Evolutionary conservation across 2,329 filamentous ascomycete genomes (phyloP).

Genomic region (Apiospora marii): DNA sequence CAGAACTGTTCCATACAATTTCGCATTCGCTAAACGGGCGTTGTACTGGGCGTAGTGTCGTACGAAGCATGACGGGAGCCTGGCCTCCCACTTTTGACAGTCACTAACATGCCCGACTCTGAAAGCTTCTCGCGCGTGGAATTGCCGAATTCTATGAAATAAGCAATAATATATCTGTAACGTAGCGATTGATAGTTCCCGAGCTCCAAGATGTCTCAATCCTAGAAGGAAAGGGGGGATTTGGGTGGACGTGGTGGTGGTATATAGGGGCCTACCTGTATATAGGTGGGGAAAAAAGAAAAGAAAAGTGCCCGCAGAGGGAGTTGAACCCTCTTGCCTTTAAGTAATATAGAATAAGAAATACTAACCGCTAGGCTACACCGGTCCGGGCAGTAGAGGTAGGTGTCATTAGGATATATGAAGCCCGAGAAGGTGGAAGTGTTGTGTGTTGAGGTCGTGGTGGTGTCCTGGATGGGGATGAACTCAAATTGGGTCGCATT

Average conservation of each 20-base stretch:
- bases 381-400: neutral
- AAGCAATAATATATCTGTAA: neutral
- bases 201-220: neutral
- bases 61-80: neutral
- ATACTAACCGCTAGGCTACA: neutral
- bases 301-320: neutral
- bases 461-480: neutral
- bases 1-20: neutral
- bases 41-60: neutral
- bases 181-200: neutral
- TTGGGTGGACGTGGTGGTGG: neutral
- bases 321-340: conserved; percentile 8
- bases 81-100: neutral
- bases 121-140: neutral
- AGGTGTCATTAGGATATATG: neutral
- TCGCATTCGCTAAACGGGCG: neutral
- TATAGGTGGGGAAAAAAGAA: neutral
- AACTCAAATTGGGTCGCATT: neutral
- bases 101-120: neutral
- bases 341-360: neutral
- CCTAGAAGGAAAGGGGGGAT: neutral
- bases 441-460: neutral
- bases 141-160: neutral
- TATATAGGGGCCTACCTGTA: neutral
- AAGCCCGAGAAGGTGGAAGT: neutral